Percentiles rank a stretch among this genome's conserved stretches.
phyloP scores from a whole-genome alignment of 495 filamentous ascomycete genomes.

The Aspergillus kassunensis region DNA sequence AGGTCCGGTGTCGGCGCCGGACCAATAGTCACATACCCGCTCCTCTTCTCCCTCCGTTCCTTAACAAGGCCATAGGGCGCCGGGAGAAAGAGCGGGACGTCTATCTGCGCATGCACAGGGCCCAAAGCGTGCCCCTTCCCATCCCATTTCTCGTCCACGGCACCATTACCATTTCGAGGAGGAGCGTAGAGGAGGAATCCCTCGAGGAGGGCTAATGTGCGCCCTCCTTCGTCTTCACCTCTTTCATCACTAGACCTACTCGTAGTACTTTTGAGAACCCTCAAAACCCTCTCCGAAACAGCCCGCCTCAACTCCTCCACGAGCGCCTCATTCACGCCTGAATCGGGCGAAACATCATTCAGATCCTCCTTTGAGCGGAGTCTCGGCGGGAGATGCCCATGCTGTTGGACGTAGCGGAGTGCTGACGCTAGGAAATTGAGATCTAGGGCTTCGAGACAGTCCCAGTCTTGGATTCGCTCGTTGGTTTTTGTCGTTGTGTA shows the following conservation, averaged over 20 bases:
- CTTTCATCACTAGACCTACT: not conserved
- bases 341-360: conserved; percentile 55
- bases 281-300: too few relatives aligned
- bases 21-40: conserved; percentile 79
- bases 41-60: conserved; percentile 62
- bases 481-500: conserved; percentile 36
- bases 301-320: not conserved
- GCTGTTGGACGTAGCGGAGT: conserved; percentile 57
- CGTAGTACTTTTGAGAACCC: not conserved
- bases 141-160: not conserved
- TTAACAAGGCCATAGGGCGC: conserved; percentile 59
- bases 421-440: conserved; percentile 57
- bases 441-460: conserved; percentile 72
- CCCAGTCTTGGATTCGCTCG: conserved; percentile 73
- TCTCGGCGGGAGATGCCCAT: conserved; percentile 62
- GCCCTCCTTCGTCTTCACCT: conserved; percentile 15
- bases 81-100: conserved; percentile 72
- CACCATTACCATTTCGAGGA: conserved; percentile 22
- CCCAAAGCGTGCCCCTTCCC: conserved; percentile 16
- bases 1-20: conserved; percentile 26
- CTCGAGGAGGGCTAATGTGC: conserved; percentile 58
- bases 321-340: conserved; percentile 33
- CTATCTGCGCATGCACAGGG: conserved; percentile 53
- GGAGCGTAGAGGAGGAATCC: conserved; percentile 78
- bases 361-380: conserved; percentile 73